A percentile compares a stretch with the other conserved stretches of the same genome.
Evolutionary conservation across 768 basidiomycete genomes (phyloP).

Genomic region (Austroboletus eburneus): DNA sequence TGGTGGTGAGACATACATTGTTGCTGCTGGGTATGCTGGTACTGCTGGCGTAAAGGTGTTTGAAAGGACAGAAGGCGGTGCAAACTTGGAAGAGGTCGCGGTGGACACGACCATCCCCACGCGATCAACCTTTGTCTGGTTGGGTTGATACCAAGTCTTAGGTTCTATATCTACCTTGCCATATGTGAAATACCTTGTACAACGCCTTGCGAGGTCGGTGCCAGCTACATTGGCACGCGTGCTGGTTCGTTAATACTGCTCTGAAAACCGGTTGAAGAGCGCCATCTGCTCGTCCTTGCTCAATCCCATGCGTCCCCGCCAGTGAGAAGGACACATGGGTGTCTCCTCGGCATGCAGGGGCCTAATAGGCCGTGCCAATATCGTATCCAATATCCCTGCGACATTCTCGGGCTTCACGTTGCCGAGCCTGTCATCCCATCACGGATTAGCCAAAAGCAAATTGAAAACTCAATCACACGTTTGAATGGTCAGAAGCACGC

Average conservation of each 20-base stretch:
- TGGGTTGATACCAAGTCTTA: constrained; percentile 2
- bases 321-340: constrained; percentile 46
- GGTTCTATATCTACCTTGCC: not conserved
- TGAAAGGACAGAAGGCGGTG: constrained; percentile 50
- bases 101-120: constrained; percentile 51
- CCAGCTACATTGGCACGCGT: too few relatives aligned
- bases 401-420: constrained; percentile 55
- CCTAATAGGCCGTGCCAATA: constrained; percentile 31
- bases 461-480: not conserved
- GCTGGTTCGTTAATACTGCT: not conserved
- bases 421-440: constrained; percentile 49
- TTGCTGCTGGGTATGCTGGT: constrained; percentile 52
- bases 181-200: not conserved
- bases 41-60: constrained; percentile 19
- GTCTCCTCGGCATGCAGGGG: constrained; percentile 28
- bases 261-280: constrained; percentile 24
- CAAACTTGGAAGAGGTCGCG: constrained; percentile 47
- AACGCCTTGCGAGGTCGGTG: too few relatives aligned
- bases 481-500: constrained; percentile 12
- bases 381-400: constrained; percentile 45
- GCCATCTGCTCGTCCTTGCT: constrained; percentile 52
- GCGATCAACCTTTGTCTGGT: constrained; percentile 49
- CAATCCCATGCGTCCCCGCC: constrained; percentile 73
- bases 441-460: not conserved
- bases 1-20: constrained; percentile 46